A percentile compares a stretch with the other conserved stretches of the same genome.
Conservation (phyloP, 2,329 filamentous ascomycete species). For the Trichoderma hamatum region DNA sequence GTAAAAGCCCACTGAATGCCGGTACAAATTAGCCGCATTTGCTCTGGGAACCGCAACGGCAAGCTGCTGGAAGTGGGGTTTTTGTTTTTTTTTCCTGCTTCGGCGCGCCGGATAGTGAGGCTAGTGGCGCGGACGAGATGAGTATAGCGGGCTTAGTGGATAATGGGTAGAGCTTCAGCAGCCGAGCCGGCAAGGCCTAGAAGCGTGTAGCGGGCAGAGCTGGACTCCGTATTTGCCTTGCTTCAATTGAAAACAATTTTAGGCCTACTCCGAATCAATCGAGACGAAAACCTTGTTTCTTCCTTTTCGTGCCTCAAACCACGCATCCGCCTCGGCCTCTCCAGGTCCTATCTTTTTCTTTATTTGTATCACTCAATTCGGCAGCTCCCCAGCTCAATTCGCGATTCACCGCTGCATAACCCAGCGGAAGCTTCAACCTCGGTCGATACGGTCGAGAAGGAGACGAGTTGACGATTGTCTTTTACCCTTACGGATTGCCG, state of each 20-base stretch:
- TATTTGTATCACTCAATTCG: not conserved
- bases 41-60: not conserved
- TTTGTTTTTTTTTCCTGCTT: not conserved
- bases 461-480: not conserved
- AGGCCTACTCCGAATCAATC: not conserved
- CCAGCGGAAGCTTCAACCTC: not conserved
- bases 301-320: not conserved
- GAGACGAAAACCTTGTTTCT: not conserved
- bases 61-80: not conserved
- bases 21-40: not conserved
- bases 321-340: not conserved
- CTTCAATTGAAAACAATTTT: not conserved
- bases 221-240: not conserved
- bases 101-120: conserved; percentile 12
- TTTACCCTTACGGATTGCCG: not conserved
- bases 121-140: not conserved
- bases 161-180: not conserved
- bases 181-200: conserved; percentile 2
- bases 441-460: not conserved
- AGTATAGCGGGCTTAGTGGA: conserved; percentile 10
- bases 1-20: not conserved
- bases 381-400: not conserved
- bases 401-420: not conserved
- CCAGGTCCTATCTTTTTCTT: not conserved
- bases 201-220: conserved; percentile 6